A percentile compares a stretch with the other conserved stretches of the same genome.
phyloP scores from a whole-genome alignment of 75 land plant genomes.

The Sequoiadendron giganteum region DNA sequence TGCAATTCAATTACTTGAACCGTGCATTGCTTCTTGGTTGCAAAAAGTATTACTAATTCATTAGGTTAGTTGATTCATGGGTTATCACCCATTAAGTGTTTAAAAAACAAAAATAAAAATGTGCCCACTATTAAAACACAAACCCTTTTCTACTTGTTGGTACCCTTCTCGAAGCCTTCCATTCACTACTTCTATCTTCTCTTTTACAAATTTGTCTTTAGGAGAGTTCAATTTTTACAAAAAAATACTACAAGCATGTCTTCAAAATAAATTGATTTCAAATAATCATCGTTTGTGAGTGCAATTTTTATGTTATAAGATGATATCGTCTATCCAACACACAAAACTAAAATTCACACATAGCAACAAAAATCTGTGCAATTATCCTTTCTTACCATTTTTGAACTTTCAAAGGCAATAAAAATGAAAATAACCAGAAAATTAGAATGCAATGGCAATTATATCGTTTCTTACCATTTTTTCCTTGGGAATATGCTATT shows the following conservation, averaged over 20 bases:
- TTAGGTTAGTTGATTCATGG: too few relatives aligned
- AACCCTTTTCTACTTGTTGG: slow-evolving; percentile 62
- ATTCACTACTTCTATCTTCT: slow-evolving; percentile 73
- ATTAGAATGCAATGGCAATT: too few relatives aligned
- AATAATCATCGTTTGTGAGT: too few relatives aligned
- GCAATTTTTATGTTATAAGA: too few relatives aligned
- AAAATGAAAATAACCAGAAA: too few relatives aligned
- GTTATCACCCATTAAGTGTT: neutral
- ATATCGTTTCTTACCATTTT: too few relatives aligned
- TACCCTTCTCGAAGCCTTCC: slow-evolving; percentile 84
- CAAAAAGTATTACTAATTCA: neutral
- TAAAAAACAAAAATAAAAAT: neutral
- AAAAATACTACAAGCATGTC: neutral
- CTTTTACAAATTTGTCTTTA: slow-evolving; percentile 12
- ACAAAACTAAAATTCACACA: too few relatives aligned
- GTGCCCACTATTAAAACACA: neutral
- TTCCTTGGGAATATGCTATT: too few relatives aligned
- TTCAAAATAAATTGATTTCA: neutral
- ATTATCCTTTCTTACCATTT: too few relatives aligned
- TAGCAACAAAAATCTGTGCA: too few relatives aligned
- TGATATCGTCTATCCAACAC: too few relatives aligned
- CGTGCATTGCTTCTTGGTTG: slow-evolving; percentile 89
- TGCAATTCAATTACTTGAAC: slow-evolving; percentile 76
- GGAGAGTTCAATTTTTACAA: slow-evolving; percentile 29
- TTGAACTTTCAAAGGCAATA: too few relatives aligned